Conservation (phyloP, 331 rosid genomes). For the Prunus yedoensis region DNA sequence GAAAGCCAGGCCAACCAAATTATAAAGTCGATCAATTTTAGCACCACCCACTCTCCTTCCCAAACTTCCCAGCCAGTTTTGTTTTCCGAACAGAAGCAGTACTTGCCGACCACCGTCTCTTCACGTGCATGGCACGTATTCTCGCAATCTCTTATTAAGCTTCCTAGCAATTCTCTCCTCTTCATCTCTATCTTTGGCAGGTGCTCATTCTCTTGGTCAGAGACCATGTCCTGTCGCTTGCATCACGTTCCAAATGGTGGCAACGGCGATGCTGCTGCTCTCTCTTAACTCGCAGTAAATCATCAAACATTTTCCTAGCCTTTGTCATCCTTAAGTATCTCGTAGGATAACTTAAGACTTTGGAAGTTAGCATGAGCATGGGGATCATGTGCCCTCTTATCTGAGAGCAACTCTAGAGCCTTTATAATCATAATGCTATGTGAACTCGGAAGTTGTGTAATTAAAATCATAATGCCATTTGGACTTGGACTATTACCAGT, state of each 20-base stretch:
- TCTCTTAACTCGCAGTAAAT: conserved; percentile 68
- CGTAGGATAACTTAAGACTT: conserved; percentile 65
- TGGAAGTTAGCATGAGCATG: conserved; percentile 69
- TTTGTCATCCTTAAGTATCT: conserved; percentile 74
- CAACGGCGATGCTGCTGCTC: conserved; percentile 38
- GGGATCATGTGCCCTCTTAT: conserved; percentile 82
- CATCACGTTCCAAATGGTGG: conserved; percentile 63
- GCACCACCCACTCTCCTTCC: conserved; percentile 31
- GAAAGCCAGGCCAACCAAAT: conserved; percentile 69
- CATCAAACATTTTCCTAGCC: conserved; percentile 77
- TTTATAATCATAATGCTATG: conserved; percentile 13
- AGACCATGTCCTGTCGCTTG: conserved; percentile 68
- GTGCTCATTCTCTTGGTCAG: conserved; percentile 54
- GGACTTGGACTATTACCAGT: too few species aligned
- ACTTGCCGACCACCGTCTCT: conserved; percentile 32
- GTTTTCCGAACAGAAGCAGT: conserved; percentile 23
- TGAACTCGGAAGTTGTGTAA: too few species aligned
- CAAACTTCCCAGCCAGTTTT: conserved; percentile 29
- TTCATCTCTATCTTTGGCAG: conserved; percentile 46
- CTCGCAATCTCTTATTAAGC: conserved; percentile 75
- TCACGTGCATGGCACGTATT: conserved; percentile 62
- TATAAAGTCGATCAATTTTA: conserved; percentile 36
- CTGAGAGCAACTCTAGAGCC: conserved; percentile 82
- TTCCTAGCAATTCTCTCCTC: conserved; percentile 61
- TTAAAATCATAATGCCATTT: too few species aligned